These are phyloP conservation scores for Lichtheimia ramosa DNA, from an alignment of 371 early-diverging fungal species.

Conservation along the genomic window DNA sequence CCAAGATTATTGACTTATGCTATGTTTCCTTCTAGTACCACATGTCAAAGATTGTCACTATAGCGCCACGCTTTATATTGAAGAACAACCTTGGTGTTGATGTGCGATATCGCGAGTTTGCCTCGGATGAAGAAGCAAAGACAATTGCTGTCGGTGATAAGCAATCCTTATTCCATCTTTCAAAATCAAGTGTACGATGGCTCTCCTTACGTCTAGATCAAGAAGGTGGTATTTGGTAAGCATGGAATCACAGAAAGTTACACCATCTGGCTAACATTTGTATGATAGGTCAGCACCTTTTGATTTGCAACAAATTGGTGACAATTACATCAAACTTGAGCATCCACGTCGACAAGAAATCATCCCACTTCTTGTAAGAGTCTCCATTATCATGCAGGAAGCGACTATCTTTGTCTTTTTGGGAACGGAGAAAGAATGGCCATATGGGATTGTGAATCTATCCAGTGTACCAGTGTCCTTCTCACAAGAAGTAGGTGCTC, in stretches of 20 bases:
- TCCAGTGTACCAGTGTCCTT: slow-evolving; percentile 74
- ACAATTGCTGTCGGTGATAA: slow-evolving; percentile 43
- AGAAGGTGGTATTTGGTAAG: slow-evolving; percentile 54
- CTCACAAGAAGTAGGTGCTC: slow-evolving; percentile 65
- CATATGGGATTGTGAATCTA: slow-evolving; percentile 83
- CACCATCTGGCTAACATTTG: background rate
- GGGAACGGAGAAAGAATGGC: slow-evolving; percentile 83
- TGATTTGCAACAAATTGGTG: slow-evolving; percentile 81
- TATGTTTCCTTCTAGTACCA: slow-evolving; percentile 33
- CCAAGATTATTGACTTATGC: background rate
- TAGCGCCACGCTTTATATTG: slow-evolving; percentile 85
- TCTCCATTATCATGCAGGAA: slow-evolving; percentile 75
- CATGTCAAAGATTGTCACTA: slow-evolving; percentile 72
- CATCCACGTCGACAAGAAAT: slow-evolving; percentile 27
- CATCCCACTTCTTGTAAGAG: slow-evolving; percentile 70
- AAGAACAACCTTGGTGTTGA: slow-evolving; percentile 68
- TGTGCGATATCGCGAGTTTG: slow-evolving; percentile 62
- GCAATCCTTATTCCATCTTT: slow-evolving; percentile 54
- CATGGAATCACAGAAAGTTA: background rate
- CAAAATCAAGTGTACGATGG: slow-evolving; percentile 44
- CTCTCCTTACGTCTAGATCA: slow-evolving; percentile 53
- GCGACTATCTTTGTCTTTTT: slow-evolving; percentile 88
- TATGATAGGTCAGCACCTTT: slow-evolving; percentile 70
- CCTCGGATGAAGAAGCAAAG: slow-evolving; percentile 10
- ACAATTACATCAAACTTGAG: slow-evolving; percentile 75